Evolutionary conservation across 805 yeast species (phyloP).

Genomic region (Candida namnaoensis): DNA sequence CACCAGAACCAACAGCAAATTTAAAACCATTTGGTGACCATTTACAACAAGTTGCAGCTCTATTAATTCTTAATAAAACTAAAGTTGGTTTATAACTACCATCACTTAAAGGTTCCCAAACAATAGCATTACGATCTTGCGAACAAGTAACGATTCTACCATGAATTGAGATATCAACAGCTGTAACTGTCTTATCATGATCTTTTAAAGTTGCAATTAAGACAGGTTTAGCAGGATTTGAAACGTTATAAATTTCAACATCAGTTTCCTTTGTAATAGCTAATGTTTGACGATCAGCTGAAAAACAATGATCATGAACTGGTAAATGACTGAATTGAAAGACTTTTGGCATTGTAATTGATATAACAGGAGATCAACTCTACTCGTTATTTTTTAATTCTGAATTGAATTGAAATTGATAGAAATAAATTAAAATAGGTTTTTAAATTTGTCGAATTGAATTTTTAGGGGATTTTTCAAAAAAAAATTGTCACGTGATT

Average conservation of each 20-base stretch:
- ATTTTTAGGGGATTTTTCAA: no score
- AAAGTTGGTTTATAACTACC: constrained; percentile 74
- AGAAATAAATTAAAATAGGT: no score
- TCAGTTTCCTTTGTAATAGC: constrained; percentile 78
- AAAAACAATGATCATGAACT: constrained; percentile 86
- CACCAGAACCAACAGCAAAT: constrained; percentile 96
- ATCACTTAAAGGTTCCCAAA: constrained; percentile 74
- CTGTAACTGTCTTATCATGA: constrained; percentile 91
- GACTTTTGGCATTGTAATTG: constrained; percentile 11
- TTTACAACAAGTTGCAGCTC: constrained; percentile 89
- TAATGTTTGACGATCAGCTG: constrained; percentile 51
- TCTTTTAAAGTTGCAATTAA: constrained; percentile 62
- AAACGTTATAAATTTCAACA: constrained; percentile 65
- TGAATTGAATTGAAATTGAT: background rate
- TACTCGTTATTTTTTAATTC: constrained; percentile 12
- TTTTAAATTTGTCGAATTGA: no score
- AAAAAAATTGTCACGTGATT: no score
- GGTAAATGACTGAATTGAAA: constrained; percentile 76
- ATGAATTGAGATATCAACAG: constrained; percentile 82
- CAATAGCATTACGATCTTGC: constrained; percentile 95
- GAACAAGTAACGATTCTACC: constrained; percentile 95
- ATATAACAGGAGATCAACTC: constrained; percentile 25
- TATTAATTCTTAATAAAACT: constrained; percentile 83
- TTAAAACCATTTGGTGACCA: constrained; percentile 96
- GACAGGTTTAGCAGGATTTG: constrained; percentile 43